Evolutionary conservation across 768 basidiomycete genomes (phyloP).

Genomic region (Boletus speciosus): DNA sequence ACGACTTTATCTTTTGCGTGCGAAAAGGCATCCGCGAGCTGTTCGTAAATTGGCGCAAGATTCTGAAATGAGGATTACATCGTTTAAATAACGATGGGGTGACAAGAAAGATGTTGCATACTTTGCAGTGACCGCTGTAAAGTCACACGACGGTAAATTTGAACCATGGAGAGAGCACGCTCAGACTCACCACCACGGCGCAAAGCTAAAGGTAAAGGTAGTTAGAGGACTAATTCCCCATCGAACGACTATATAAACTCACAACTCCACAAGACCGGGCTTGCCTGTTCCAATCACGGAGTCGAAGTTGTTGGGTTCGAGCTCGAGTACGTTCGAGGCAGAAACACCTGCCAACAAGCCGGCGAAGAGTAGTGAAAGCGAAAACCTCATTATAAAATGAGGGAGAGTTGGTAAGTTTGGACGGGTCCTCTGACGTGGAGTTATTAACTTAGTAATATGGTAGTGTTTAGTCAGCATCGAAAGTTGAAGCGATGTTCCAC

Average conservation of each 20-base stretch:
- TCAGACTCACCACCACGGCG: constrained; percentile 77
- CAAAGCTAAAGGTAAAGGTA: constrained; percentile 50
- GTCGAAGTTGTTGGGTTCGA: constrained; percentile 74
- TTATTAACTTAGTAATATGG: background rate
- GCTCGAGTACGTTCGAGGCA: constrained; percentile 84
- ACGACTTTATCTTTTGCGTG: constrained; percentile 78
- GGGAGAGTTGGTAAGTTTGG: constrained; percentile 5
- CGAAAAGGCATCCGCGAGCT: constrained; percentile 84
- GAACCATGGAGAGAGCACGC: background rate
- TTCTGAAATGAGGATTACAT: constrained; percentile 45
- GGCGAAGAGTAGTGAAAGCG: constrained; percentile 53
- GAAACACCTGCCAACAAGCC: constrained; percentile 51
- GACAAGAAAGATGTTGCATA: constrained; percentile 26
- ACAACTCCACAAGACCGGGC: constrained; percentile 91
- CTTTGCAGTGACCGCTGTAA: constrained; percentile 83
- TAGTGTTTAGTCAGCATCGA: constrained; percentile 22
- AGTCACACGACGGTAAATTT: background rate
- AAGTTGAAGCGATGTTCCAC: background rate
- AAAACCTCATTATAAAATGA: constrained; percentile 52
- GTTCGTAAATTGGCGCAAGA: constrained; percentile 84
- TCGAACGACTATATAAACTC: constrained; percentile 32
- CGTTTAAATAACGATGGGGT: background rate
- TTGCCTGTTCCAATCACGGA: constrained; percentile 69
- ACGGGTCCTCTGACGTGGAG: constrained; percentile 28
- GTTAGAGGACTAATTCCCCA: background rate